Percentiles rank a stretch among this genome's conserved stretches.
phyloP scores from a whole-genome alignment of 805 yeast genomes.

The Candida krabiensis region DNA sequence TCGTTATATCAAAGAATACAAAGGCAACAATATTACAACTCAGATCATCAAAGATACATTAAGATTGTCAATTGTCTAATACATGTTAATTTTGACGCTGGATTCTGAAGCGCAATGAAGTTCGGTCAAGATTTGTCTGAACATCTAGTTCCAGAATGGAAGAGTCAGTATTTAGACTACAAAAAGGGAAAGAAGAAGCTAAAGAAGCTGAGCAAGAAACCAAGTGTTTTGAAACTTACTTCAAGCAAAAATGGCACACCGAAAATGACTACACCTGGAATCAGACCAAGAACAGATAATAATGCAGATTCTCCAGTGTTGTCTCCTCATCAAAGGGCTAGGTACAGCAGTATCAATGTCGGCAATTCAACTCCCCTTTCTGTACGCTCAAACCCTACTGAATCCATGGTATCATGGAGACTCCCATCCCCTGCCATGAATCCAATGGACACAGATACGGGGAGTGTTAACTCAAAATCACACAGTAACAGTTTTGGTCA shows the following conservation, averaged over 20 bases:
- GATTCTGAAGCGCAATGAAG: no score
- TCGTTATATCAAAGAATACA: no score
- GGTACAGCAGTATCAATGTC: slow-evolving; percentile 7
- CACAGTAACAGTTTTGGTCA: not conserved
- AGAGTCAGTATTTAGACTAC: slow-evolving; percentile 73
- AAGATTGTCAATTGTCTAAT: no score
- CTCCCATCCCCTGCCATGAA: slow-evolving; percentile 29
- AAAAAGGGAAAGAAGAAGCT: slow-evolving; percentile 46
- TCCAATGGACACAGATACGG: slow-evolving; percentile 4
- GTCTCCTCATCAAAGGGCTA: not conserved
- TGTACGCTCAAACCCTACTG: not conserved
- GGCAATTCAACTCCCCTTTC: not conserved
- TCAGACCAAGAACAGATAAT: not conserved
- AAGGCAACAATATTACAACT: no score
- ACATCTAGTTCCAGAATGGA: slow-evolving; percentile 86
- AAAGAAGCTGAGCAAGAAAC: slow-evolving; percentile 27
- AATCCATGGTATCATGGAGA: slow-evolving; percentile 19
- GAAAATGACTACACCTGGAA: not conserved
- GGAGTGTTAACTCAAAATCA: not conserved
- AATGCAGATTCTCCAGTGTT: not conserved
- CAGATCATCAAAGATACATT: no score
- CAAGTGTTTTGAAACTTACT: slow-evolving; percentile 10
- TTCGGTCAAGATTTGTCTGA: slow-evolving; percentile 67
- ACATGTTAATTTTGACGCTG: no score
- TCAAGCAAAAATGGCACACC: slow-evolving; percentile 1